Percentiles rank a stretch among this genome's conserved stretches.
Evolutionary conservation across 2,329 filamentous ascomycete species (phyloP).

Genomic region (Aschersonia sp.): DNA sequence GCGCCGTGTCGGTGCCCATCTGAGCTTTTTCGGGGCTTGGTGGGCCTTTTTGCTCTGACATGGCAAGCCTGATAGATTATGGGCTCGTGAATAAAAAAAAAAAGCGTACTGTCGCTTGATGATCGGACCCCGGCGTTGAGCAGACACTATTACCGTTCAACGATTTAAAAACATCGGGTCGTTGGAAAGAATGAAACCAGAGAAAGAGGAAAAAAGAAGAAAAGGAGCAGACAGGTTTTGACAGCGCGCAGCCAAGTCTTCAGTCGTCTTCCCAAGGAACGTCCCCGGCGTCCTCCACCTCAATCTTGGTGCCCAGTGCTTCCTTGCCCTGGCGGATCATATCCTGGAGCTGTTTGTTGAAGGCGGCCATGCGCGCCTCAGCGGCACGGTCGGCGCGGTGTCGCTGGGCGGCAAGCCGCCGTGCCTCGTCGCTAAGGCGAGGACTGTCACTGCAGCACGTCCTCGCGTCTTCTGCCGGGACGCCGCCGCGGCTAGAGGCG

Average conservation of each 20-base stretch:
- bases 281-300: slow-evolving; percentile 39
- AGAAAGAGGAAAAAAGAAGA: background rate
- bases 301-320: slow-evolving; percentile 62
- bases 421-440: slow-evolving; percentile 50
- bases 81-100: too few relatives aligned
- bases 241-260: background rate
- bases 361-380: slow-evolving; percentile 62
- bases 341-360: slow-evolving; percentile 65
- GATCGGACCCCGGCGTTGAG: too few relatives aligned
- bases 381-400: slow-evolving; percentile 61
- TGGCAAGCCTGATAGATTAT: too few relatives aligned
- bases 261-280: slow-evolving; percentile 19
- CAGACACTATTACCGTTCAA: too few relatives aligned
- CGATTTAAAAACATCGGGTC: too few relatives aligned
- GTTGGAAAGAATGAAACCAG: background rate
- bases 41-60: too few relatives aligned
- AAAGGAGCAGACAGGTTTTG: background rate
- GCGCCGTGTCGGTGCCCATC: too few relatives aligned
- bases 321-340: slow-evolving; percentile 85
- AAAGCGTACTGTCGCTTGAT: too few relatives aligned
- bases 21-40: too few relatives aligned
- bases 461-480: background rate
- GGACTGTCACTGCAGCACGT: slow-evolving; percentile 23
- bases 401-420: slow-evolving; percentile 56
- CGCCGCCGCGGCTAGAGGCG: slow-evolving; percentile 16